Evolutionary conservation across 2,329 filamentous ascomycete species (phyloP).

Genomic region (Cordyceps javanica): DNA sequence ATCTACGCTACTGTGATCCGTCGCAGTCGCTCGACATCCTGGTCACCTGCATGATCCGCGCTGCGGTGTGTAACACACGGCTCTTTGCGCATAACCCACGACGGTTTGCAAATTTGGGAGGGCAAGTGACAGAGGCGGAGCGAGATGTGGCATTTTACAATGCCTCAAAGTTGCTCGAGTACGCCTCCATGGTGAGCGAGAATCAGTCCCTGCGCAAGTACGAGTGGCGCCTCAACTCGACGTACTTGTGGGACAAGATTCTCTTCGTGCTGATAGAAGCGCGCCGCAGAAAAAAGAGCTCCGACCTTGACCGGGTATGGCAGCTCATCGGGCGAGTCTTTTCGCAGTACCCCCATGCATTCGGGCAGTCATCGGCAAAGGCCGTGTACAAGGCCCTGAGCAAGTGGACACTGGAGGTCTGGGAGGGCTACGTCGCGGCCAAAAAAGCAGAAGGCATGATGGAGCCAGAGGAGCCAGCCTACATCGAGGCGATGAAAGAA

Average conservation of each 20-base stretch:
- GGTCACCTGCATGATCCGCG: conserved; percentile 9
- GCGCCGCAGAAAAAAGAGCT: conserved; percentile 20
- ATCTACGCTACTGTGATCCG: conserved; percentile 16
- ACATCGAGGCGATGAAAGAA: not conserved
- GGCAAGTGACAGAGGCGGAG: not conserved
- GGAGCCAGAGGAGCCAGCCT: conserved; percentile 7
- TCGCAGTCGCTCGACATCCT: conserved; percentile 9
- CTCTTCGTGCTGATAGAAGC: conserved; percentile 26
- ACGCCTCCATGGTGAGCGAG: conserved; percentile 17
- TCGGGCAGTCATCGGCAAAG: conserved; percentile 15
- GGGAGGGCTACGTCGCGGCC: conserved; percentile 9
- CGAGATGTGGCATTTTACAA: conserved; percentile 11
- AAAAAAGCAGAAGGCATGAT: not conserved
- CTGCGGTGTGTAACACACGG: conserved; percentile 15
- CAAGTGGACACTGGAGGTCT: conserved; percentile 14
- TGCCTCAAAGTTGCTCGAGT: conserved; percentile 17
- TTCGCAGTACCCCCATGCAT: conserved; percentile 18
- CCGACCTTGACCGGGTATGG: conserved; percentile 24
- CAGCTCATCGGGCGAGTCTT: conserved; percentile 20
- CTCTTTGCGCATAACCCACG: conserved; percentile 12
- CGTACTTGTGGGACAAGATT: conserved; percentile 25
- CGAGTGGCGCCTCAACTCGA: conserved; percentile 22
- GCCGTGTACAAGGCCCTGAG: conserved; percentile 18
- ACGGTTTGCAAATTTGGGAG: not conserved
- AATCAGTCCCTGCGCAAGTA: conserved; percentile 21